These are phyloP conservation scores for Thecaphora thlaspeos DNA, from an alignment of 1,284 basidiomycete species.

Conservation along the genomic window DNA sequence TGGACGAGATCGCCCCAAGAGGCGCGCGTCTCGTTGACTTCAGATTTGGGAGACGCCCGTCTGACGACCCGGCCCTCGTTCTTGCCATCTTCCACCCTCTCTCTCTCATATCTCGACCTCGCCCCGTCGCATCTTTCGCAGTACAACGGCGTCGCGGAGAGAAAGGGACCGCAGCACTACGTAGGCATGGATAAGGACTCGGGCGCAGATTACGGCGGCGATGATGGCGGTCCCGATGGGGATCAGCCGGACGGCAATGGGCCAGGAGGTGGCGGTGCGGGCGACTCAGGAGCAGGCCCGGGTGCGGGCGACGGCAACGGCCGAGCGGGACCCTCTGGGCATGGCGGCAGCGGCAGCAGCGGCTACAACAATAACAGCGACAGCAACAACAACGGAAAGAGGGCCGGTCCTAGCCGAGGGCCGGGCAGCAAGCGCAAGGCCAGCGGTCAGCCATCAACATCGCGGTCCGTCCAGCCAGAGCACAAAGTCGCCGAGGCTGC, in stretches of 20 bases:
- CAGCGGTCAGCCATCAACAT: not conserved
- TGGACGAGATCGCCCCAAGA: too few species aligned
- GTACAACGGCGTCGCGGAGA: constrained; percentile 27
- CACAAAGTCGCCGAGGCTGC: too few species aligned
- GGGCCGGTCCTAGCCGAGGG: not conserved
- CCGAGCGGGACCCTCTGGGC: not conserved
- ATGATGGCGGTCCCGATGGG: constrained; percentile 4
- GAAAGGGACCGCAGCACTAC: constrained; percentile 34
- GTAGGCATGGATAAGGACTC: constrained; percentile 27
- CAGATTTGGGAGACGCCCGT: too few species aligned
- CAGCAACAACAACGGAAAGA: constrained; percentile 7
- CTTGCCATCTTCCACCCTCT: too few species aligned
- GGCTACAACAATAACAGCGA: constrained; percentile 13
- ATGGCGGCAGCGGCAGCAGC: constrained; percentile 2
- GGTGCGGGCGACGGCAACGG: not conserved
- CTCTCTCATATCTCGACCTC: too few species aligned
- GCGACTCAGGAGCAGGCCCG: too few species aligned
- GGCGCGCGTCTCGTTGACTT: too few species aligned
- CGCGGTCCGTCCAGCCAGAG: too few species aligned
- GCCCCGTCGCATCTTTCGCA: too few species aligned
- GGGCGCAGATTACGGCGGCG: constrained; percentile 23
- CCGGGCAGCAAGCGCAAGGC: constrained; percentile 15
- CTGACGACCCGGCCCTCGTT: too few species aligned
- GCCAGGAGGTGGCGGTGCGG: too few species aligned
- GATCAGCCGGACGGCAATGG: not conserved